A percentile compares a stretch with the other conserved stretches of the same genome.
phyloP scores from a whole-genome alignment of 2,329 filamentous ascomycete genomes.

The Claviceps humidiphila region DNA sequence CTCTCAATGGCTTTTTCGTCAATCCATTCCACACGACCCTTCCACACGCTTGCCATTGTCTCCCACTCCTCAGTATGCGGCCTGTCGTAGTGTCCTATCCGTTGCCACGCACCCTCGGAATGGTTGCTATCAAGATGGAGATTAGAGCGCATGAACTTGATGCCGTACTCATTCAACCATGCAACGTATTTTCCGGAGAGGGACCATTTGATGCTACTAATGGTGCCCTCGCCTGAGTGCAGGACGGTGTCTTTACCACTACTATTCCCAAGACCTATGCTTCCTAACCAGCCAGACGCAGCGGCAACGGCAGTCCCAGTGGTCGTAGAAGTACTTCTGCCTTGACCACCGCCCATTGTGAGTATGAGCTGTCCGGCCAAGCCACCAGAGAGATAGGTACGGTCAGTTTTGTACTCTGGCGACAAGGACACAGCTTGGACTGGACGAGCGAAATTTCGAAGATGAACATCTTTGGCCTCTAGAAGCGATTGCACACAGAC shows the following conservation, averaged over 20 bases:
- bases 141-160: slow-evolving; percentile 94
- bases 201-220: slow-evolving; percentile 91
- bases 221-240: slow-evolving; percentile 83
- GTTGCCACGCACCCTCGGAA: slow-evolving; percentile 79
- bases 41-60: slow-evolving; percentile 94
- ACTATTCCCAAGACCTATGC: slow-evolving; percentile 66
- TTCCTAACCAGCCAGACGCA: slow-evolving; percentile 82
- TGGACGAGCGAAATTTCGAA: slow-evolving; percentile 87
- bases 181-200: slow-evolving; percentile 81
- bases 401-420: slow-evolving; percentile 82
- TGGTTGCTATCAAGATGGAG: slow-evolving; percentile 65
- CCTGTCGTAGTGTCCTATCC: slow-evolving; percentile 81
- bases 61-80: slow-evolving; percentile 83
- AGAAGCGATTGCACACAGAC: slow-evolving; percentile 82
- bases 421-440: slow-evolving; percentile 89
- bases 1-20: slow-evolving; percentile 68
- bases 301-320: slow-evolving; percentile 69
- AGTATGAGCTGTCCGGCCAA: slow-evolving; percentile 77
- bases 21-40: slow-evolving; percentile 83
- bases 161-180: slow-evolving; percentile 94
- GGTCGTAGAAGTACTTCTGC: slow-evolving; percentile 78
- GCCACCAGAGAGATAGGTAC: slow-evolving; percentile 82
- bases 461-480: slow-evolving; percentile 76
- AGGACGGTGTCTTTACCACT: slow-evolving; percentile 75
- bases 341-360: slow-evolving; percentile 66